Evolutionary conservation across 2,329 filamentous ascomycete genomes (phyloP).

Genomic region (Ophiostoma perfectum): DNA sequence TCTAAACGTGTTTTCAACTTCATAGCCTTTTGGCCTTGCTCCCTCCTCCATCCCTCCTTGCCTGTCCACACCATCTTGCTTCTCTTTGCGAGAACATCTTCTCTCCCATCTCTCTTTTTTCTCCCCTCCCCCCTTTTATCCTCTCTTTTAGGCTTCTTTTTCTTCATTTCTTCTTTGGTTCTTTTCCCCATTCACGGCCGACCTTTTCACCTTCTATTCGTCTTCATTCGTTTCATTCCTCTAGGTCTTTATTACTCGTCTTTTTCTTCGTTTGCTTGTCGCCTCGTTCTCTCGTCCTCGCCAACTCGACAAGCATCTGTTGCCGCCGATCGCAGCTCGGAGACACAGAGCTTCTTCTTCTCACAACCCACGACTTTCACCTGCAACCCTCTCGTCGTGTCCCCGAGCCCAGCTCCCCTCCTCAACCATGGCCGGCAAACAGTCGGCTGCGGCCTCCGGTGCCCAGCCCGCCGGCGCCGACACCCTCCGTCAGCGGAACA

Average conservation of each 20-base stretch:
- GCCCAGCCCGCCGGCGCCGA: slow-evolving; percentile 54
- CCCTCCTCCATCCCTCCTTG: slow-evolving; percentile 7
- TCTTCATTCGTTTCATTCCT: not conserved
- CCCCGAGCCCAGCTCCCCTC: not conserved
- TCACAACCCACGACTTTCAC: not conserved
- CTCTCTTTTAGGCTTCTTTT: slow-evolving; percentile 15
- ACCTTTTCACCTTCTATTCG: slow-evolving; percentile 14
- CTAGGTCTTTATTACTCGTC: not conserved
- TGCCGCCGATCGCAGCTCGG: not conserved
- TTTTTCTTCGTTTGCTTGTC: not conserved
- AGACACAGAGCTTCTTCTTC: not conserved
- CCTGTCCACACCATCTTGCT: slow-evolving; percentile 10
- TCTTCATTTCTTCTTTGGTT: slow-evolving; percentile 10
- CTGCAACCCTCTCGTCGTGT: not conserved
- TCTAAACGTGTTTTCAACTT: slow-evolving; percentile 23
- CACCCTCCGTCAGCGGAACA: slow-evolving; percentile 48
- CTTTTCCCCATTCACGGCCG: slow-evolving; percentile 8
- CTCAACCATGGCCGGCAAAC: slow-evolving; percentile 48
- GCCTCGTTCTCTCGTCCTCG: not conserved
- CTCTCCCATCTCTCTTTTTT: slow-evolving; percentile 12
- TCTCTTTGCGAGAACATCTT: slow-evolving; percentile 18
- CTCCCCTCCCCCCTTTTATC: not conserved
- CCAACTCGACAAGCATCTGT: not conserved
- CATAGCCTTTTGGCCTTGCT: slow-evolving; percentile 5
- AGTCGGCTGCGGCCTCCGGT: slow-evolving; percentile 53